Evolutionary conservation across 257 asterid species (phyloP), one percentile per base, ranked within the genome.

Genomic region (Cruciata laevipes): DNA sequence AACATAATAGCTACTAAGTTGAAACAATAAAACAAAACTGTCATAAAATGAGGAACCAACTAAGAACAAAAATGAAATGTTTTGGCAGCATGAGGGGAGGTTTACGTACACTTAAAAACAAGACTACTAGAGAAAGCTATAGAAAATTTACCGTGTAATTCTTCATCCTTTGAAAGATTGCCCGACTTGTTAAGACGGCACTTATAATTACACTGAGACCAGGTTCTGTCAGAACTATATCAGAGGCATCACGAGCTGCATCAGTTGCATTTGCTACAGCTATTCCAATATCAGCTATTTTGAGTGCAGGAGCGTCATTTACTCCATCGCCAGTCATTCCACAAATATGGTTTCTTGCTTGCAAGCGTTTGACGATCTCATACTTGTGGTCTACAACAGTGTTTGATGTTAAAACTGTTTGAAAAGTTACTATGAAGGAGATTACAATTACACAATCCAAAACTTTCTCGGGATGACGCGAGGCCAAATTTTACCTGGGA

Each of bases 311-410:
- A 1, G 97, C 95, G 38, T 87, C 97, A 73, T 89, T 87, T 63
- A 89, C 97, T 56, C 97, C 95, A 70, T 89, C 97, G 52, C 97
- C 97, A 5, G 97, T 89, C 97, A 89, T 89, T 51, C 95, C 97
- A 58, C 97, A 89, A 0, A 89, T 89, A 73, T 89, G 95, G 33
- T 89, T 87, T 67, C 73, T 81, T 67, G 84, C 95, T 72, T 89
- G 97, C 66, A 89, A 78, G 63, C 75, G 84, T 84, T 79, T 87
- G 71, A 89, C 97, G 13, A 89, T 89, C 85, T 89, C 97, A 10
- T 84, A 89, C 62, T 89, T 89, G 77, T 89, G 97, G 78, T 89
- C 97, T 89, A 69, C 38, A 9, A 0, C 35, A 32, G 2, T 2
- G 69, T 37, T 40, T 53, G 5, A 55, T 16, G 27, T 24, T 10